Conservation (phyloP, 2,329 filamentous ascomycete species). For the Pseudogymnoascus sp. region DNA sequence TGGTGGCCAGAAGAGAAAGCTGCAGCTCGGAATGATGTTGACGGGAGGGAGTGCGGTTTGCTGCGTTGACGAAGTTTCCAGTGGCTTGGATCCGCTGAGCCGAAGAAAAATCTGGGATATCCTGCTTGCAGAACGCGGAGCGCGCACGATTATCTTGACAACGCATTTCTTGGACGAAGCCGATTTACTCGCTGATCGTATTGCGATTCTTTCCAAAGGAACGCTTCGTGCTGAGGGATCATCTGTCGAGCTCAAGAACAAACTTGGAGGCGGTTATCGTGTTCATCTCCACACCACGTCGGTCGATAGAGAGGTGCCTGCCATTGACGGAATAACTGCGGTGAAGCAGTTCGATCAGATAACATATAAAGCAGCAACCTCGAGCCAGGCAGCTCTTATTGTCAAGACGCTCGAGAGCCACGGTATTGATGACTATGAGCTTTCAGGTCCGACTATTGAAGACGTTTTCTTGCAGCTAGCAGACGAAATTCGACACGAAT, state of each 20-base stretch:
- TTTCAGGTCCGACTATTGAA: slow-evolving; percentile 83
- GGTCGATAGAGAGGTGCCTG: slow-evolving; percentile 34
- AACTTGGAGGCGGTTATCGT: slow-evolving; percentile 74
- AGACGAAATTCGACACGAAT: slow-evolving; percentile 62
- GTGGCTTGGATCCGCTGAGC: slow-evolving; percentile 78
- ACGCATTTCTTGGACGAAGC: slow-evolving; percentile 94
- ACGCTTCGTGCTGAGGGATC: slow-evolving; percentile 74
- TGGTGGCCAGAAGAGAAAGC: slow-evolving; percentile 84
- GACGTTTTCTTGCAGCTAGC: slow-evolving; percentile 85
- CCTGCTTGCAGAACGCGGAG: slow-evolving; percentile 72
- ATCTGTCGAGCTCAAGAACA: slow-evolving; percentile 76
- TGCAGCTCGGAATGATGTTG: slow-evolving; percentile 92
- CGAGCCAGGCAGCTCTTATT: slow-evolving; percentile 60
- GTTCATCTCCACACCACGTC: slow-evolving; percentile 62
- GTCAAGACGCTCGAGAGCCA: slow-evolving; percentile 60
- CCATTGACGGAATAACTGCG: slow-evolving; percentile 48
- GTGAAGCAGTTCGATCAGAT: slow-evolving; percentile 61
- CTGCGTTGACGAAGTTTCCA: slow-evolving; percentile 86
- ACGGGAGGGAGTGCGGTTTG: slow-evolving; percentile 82
- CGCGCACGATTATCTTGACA: slow-evolving; percentile 75
- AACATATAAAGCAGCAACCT: slow-evolving; percentile 64
- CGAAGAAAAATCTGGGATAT: slow-evolving; percentile 93
- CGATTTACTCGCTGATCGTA: slow-evolving; percentile 79
- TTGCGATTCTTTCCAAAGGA: slow-evolving; percentile 80
- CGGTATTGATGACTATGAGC: slow-evolving; percentile 68